These are phyloP conservation scores for Schizophyllum commune DNA, from an alignment of 1,284 basidiomycete species.

Conservation along the genomic window DNA sequence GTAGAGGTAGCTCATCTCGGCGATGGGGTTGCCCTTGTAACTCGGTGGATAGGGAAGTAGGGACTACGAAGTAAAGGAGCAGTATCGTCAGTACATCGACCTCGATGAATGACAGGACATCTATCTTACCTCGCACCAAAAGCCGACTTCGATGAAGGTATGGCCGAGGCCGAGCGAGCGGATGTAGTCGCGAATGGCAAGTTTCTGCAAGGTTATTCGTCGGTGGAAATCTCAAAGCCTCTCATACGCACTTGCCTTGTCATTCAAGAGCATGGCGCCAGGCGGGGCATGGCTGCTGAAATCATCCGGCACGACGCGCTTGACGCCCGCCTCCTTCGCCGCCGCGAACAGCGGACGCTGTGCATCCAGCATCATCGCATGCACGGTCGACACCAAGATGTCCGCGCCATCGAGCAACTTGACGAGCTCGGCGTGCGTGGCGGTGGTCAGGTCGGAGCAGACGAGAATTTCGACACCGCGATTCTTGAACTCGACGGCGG, in stretches of 20 bases:
- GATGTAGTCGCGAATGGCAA: constrained; percentile 3
- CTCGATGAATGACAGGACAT: too few relatives aligned
- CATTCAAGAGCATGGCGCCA: not conserved
- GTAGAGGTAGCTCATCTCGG: not conserved
- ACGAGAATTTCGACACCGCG: too few relatives aligned
- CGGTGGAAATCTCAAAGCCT: not conserved
- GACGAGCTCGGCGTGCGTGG: not conserved
- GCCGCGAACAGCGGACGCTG: constrained; percentile 8
- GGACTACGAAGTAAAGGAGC: too few relatives aligned
- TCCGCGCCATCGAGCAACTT: constrained; percentile 3
- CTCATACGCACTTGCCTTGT: not conserved
- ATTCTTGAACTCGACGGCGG: too few relatives aligned
- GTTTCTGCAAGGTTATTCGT: not conserved
- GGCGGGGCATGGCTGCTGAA: not conserved
- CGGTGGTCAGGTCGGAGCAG: too few relatives aligned
- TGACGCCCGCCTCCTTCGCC: constrained; percentile 3
- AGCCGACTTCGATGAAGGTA: constrained; percentile 12
- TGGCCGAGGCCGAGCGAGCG: constrained; percentile 2
- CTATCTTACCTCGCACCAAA: constrained; percentile 6
- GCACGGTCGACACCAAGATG: constrained; percentile 6
- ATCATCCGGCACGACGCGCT: constrained; percentile 4
- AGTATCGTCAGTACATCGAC: too few relatives aligned
- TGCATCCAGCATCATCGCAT: not conserved
- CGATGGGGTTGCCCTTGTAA: not conserved
- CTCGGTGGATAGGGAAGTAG: not conserved